These are phyloP conservation scores for Hymenoscyphus occultus DNA, from an alignment of 2,329 filamentous ascomycete genomes.

Conservation along the genomic window DNA sequence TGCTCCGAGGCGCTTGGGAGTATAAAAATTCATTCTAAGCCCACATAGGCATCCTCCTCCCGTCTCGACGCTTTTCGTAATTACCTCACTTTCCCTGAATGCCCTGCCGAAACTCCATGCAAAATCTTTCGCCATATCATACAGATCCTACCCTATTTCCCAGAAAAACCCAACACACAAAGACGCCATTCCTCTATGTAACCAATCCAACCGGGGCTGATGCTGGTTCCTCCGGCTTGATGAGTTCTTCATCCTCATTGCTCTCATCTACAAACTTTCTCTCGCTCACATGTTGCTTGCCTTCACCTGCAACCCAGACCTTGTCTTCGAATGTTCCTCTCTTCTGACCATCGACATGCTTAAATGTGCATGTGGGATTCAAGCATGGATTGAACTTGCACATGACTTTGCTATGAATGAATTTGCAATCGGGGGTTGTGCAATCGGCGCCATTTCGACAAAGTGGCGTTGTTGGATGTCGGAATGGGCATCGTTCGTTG, in stretches of 20 bases:
- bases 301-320: conserved; percentile 71
- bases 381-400: conserved; percentile 92
- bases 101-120: conserved; percentile 21
- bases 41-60: background rate
- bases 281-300: conserved; percentile 74
- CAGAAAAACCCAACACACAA: conserved; percentile 5
- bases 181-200: conserved; percentile 22
- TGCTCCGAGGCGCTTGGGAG: conserved; percentile 28
- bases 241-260: conserved; percentile 52
- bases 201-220: conserved; percentile 24
- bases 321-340: conserved; percentile 82
- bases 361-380: conserved; percentile 83
- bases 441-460: conserved; percentile 93
- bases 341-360: conserved; percentile 85
- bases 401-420: conserved; percentile 77
- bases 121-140: conserved; percentile 18
- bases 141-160: conserved; percentile 19
- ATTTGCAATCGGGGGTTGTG: conserved; percentile 77
- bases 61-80: conserved; percentile 8
- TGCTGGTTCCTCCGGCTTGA: conserved; percentile 30
- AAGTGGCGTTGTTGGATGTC: conserved; percentile 79
- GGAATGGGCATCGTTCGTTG: conserved; percentile 83
- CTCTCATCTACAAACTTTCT: conserved; percentile 77
- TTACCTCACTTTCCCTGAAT: background rate
- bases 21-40: conserved; percentile 30